These are phyloP conservation scores for Trifolium subterraneum DNA, from an alignment of 306 rosid species.

Conservation along the genomic window DNA sequence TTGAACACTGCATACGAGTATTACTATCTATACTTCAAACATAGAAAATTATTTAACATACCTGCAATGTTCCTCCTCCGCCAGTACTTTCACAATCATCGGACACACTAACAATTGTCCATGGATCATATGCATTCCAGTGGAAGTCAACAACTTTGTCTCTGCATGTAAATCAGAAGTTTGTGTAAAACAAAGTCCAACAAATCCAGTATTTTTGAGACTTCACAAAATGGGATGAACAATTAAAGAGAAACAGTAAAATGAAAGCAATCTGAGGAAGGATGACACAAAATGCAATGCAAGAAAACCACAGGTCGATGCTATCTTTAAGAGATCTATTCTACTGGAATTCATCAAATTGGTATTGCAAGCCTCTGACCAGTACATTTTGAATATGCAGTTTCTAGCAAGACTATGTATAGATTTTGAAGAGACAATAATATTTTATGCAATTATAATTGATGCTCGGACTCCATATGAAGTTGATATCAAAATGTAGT, in stretches of 20 bases:
- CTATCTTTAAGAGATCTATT: slow-evolving; percentile 15
- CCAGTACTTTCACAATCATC: slow-evolving; percentile 98
- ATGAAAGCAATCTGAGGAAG: background rate
- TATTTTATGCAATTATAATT: background rate
- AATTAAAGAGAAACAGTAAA: background rate
- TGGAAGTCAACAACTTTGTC: slow-evolving; percentile 65
- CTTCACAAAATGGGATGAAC: background rate
- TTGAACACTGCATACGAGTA: too few species aligned
- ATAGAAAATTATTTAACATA: slow-evolving; percentile 27
- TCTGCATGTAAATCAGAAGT: slow-evolving; percentile 41
- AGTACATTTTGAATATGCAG: background rate
- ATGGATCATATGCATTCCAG: slow-evolving; percentile 76
- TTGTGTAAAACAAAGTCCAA: background rate
- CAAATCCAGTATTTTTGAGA: slow-evolving; percentile 3
- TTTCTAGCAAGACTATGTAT: slow-evolving; percentile 6
- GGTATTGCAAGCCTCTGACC: slow-evolving; percentile 16
- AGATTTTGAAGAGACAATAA: background rate
- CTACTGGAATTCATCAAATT: slow-evolving; percentile 15
- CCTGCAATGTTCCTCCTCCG: slow-evolving; percentile 99
- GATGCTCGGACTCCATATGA: slow-evolving; percentile 12
- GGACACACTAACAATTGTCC: slow-evolving; percentile 97
- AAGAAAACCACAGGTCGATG: slow-evolving; percentile 15
- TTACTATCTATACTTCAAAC: background rate
- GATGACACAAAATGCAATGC: background rate
- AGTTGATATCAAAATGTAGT: slow-evolving; percentile 17